These are phyloP conservation scores for Rhodomyrtus tomentosa DNA, from an alignment of 345 rosid genomes.

Conservation along the genomic window DNA sequence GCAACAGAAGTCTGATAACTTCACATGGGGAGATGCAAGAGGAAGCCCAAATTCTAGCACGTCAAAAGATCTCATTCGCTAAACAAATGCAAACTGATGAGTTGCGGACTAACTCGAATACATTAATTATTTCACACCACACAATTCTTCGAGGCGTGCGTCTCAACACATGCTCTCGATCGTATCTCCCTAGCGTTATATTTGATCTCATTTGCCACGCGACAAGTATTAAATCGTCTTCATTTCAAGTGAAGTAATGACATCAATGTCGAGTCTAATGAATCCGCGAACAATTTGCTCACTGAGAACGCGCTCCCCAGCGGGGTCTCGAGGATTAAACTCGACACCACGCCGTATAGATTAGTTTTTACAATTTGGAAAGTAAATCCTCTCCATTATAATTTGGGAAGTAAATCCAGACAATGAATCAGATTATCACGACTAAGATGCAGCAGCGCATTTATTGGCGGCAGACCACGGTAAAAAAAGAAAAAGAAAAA, in stretches of 20 bases:
- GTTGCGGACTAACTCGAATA: background rate
- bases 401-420: background rate
- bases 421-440: background rate
- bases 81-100: background rate
- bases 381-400: background rate
- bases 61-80: background rate
- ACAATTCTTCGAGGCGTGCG: background rate
- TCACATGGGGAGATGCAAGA: background rate
- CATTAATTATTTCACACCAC: background rate
- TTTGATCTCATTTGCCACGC: background rate
- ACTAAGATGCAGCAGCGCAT: background rate
- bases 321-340: background rate
- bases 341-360: accelerated
- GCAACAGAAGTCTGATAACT: background rate
- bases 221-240: background rate
- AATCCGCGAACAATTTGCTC: background rate
- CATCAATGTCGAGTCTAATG: no score
- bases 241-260: background rate
- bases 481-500: background rate
- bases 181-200: background rate
- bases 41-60: background rate
- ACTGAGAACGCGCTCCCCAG: background rate
- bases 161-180: background rate
- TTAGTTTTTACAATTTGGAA: background rate
- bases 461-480: background rate